Evolutionary conservation across 306 rosid species (phyloP).

Genomic region (Fagus crenata): DNA sequence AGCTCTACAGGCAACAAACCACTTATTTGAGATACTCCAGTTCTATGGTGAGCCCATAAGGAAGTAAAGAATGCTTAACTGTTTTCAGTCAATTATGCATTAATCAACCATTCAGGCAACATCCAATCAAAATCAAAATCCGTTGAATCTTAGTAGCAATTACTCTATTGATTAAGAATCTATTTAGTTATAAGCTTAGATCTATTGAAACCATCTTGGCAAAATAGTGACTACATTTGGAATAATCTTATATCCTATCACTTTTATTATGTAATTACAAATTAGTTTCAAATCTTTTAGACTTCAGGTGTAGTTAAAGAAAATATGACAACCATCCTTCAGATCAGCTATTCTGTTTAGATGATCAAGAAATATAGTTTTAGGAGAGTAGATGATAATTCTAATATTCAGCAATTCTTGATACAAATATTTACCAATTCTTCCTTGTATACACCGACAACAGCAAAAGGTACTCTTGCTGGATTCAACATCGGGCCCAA

Average conservation of each 20-base stretch:
- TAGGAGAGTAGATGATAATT: not conserved
- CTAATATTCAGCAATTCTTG: not conserved
- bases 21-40: not conserved
- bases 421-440: slow-evolving; percentile 56
- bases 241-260: not conserved
- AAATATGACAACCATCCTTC: not conserved
- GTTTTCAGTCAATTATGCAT: not conserved
- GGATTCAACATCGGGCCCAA: slow-evolving; percentile 98
- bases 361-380: not conserved
- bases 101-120: not conserved
- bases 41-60: not conserved
- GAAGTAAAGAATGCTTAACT: not conserved
- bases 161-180: not conserved
- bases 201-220: not conserved
- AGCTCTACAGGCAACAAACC: not conserved
- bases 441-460: slow-evolving; percentile 86
- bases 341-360: not conserved
- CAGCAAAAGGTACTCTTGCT: slow-evolving; percentile 81
- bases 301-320: not conserved
- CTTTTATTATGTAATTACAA: not conserved
- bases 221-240: not conserved
- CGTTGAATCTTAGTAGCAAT: not conserved
- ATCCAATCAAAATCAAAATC: not conserved
- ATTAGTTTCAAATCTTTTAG: not conserved
- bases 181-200: not conserved